phyloP scores from a whole-genome alignment of 2,329 filamentous ascomycete species.

The Penicillium sp. region DNA sequence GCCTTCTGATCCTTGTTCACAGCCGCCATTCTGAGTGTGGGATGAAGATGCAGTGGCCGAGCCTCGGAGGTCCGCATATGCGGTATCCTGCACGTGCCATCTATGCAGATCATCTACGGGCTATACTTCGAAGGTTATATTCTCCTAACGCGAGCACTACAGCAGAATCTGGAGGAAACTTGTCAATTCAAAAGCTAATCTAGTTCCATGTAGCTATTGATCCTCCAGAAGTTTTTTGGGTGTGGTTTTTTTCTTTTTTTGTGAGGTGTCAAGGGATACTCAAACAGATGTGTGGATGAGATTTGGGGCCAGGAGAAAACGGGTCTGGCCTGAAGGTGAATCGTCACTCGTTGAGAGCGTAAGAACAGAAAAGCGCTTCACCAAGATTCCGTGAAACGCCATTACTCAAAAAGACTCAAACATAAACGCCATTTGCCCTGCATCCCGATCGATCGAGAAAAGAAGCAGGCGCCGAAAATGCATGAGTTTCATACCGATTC shows the following conservation, averaged over 20 bases:
- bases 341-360: constrained; percentile 7
- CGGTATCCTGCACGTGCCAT: constrained; percentile 21
- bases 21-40: constrained; percentile 32
- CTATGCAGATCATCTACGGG: constrained; percentile 11
- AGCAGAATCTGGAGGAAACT: constrained; percentile 24
- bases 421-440: constrained; percentile 22
- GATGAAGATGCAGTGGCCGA: constrained; percentile 7
- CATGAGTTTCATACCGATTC: constrained; percentile 12
- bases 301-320: neutral
- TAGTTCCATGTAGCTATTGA: constrained; percentile 20
- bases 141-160: neutral
- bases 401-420: constrained; percentile 6
- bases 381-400: constrained; percentile 19
- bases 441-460: constrained; percentile 12
- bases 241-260: constrained; percentile 15
- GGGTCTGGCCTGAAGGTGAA: constrained; percentile 2
- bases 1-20: constrained; percentile 38
- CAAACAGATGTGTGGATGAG: neutral
- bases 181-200: constrained; percentile 34
- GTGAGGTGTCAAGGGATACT: neutral
- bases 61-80: constrained; percentile 21
- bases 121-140: neutral
- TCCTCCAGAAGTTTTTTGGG: constrained; percentile 27
- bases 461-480: constrained; percentile 19
- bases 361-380: neutral